Base-by-base conservation (phyloP, 129 eudicot species). In the Rutidosis leptorrhynchoides region DNA sequence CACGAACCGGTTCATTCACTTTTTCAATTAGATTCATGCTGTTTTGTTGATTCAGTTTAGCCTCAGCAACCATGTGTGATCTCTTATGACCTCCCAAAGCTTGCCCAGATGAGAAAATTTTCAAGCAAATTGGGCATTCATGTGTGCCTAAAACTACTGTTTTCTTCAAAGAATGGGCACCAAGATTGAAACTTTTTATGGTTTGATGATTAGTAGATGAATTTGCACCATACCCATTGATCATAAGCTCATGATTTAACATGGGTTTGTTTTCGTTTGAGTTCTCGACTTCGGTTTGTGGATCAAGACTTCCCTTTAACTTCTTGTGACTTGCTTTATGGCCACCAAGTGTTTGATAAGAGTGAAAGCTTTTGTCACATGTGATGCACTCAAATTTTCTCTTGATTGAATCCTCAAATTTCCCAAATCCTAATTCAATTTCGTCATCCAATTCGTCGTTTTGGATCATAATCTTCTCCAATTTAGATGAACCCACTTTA, bases 61-160 rank as follows among this genome's bases (percentile, higher is more conserved):
- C 84, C 23, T 83, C 95, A 17, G 79, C 73, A 54, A 88, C 48
- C 62, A 92, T 70, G 57, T 92, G 98, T 56, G 98, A 85, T 70
- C 98, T 77, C 71, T 92, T 92, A 84, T 92, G 98, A 27, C 98
- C 98, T 29, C 98, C 98, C 55, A 92, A 70, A n/a, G 98, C 96
- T 67, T 92, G 96, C 6, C 96, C 96, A 48, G 95, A 88, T 62
- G 98, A 58, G 81, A 92, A 88, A 76, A 85, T 77, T 70, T 78
- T 85, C 42, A 79, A 83, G 83, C 96, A 92, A 80, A 92, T 74
- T 68, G 94, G 89, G 62, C 96, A 88, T 71, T 88, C 89, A 74
- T 92, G 96, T 73, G 70, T 43, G n/a, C 82, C 81, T 19, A 35
- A 77, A 11, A 22, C 46, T 68, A 45, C 55, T 75, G 40, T 10